These are phyloP conservation scores for Phallus indusiatus DNA, from an alignment of 768 basidiomycete genomes.

Conservation along the genomic window DNA sequence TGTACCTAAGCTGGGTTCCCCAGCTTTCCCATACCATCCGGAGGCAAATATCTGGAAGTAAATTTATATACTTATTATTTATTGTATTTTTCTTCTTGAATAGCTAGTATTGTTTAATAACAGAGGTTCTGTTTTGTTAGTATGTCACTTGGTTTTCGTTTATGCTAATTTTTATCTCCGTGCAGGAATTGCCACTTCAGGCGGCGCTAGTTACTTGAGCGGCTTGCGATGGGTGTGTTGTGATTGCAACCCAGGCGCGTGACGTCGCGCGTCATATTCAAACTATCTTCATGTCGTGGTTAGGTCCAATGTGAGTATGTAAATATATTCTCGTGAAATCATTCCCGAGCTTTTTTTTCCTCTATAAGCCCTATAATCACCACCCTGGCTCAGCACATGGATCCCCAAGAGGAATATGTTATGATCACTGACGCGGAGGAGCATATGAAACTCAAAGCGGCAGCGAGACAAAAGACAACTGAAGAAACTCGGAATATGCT, in stretches of 20 bases:
- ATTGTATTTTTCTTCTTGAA: too few species aligned
- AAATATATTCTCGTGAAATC: neutral
- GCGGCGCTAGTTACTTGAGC: too few species aligned
- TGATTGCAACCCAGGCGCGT: neutral
- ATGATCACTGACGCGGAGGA: slow-evolving; percentile 69
- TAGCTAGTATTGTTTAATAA: too few species aligned
- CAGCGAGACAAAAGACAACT: slow-evolving; percentile 51
- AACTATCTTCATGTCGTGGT: slow-evolving; percentile 8
- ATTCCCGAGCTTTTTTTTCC: neutral
- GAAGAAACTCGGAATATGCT: slow-evolving; percentile 58
- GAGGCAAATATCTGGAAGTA: too few species aligned
- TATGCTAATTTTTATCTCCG: too few species aligned
- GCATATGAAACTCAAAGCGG: slow-evolving; percentile 49
- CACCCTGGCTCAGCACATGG: slow-evolving; percentile 59
- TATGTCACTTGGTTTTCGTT: too few species aligned
- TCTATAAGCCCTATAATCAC: slow-evolving; percentile 9
- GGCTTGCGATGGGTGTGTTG: too few species aligned
- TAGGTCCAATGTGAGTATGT: slow-evolving; percentile 8
- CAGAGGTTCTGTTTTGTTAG: too few species aligned
- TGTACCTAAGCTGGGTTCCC: too few species aligned
- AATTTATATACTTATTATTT: too few species aligned
- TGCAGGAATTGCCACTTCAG: too few species aligned
- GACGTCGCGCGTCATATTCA: slow-evolving; percentile 3
- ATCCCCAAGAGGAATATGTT: slow-evolving; percentile 70
- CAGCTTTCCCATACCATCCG: too few species aligned